These are phyloP conservation scores for Alloascoidea africana DNA, from an alignment of 805 yeast species.

Conservation along the genomic window DNA sequence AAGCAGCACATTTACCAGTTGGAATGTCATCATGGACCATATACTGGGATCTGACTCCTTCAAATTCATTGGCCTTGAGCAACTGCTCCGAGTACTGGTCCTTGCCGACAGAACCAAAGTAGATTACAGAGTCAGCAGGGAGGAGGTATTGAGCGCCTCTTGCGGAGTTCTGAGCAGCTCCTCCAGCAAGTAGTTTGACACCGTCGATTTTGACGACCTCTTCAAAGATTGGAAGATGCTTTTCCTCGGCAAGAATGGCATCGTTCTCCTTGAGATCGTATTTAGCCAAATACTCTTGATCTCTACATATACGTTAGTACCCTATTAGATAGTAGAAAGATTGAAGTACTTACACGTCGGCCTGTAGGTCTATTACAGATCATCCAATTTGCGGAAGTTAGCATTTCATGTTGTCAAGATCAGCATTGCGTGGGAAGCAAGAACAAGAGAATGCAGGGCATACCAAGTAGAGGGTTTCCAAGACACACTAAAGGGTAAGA, in stretches of 20 bases:
- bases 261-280: constrained; percentile 82
- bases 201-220: constrained; percentile 52
- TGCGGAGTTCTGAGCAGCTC: constrained; percentile 98
- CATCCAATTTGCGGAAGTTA: too few species aligned
- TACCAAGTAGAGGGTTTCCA: constrained; percentile 85
- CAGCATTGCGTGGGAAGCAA: too few species aligned
- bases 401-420: too few species aligned
- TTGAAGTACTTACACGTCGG: constrained; percentile 19
- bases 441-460: constrained; percentile 56
- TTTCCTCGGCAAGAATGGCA: constrained; percentile 77
- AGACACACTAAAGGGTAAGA: constrained; percentile 63
- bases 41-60: constrained; percentile 81
- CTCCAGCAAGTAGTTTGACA: constrained; percentile 82
- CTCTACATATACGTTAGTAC: constrained; percentile 8
- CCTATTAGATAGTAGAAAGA: constrained; percentile 6
- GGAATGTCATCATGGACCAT: constrained; percentile 61
- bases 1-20: constrained; percentile 97
- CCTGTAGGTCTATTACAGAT: too few species aligned
- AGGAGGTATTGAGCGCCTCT: constrained; percentile 94
- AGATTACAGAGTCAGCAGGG: constrained; percentile 69
- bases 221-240: constrained; percentile 73
- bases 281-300: constrained; percentile 50
- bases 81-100: constrained; percentile 78
- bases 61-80: constrained; percentile 66
- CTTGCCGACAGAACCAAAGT: constrained; percentile 93